Evolutionary conservation across 2,329 filamentous ascomycete species (phyloP), one percentile per base, ranked within the genome.

Genomic region (Aspergillus sp.): DNA sequence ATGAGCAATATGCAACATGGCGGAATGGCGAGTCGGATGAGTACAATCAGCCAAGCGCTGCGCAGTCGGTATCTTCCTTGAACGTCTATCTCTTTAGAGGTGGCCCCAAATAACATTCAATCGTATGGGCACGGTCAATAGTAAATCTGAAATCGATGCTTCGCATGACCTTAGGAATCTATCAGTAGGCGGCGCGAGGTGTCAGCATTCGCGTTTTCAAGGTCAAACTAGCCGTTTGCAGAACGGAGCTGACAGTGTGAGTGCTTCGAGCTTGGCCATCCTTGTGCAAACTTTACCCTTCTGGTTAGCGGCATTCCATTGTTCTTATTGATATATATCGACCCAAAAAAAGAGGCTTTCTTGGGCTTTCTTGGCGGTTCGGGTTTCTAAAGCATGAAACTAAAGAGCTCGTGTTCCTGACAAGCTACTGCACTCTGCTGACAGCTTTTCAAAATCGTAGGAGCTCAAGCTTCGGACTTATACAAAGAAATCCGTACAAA

Each of bases 1-100:
- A 71, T 87, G 62, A 87, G 84, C 64, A 84, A 86, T 55, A 86
- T 88, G 77, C 82, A 85, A 54, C 80, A 84, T 52, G 77, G 76
- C 15, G 76, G 76, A 6, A 76, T 81, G 69, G 77, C 77, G 9
- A 80, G 79, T 60, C 70, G 78, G 44, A 80, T 81, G 73, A 81
- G 78, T 59, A 79, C 76, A 0, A 77, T 81, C 50, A 84, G 82
- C 59, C 81, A 85, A 67, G 78, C 81, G 3, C 64, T 84, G 43
- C 78, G 82, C 56, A 84, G 81, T 64, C 76, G 79, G 17, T 82
- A 82, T 69, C 66, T 83, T 12, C 46, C 44, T 49, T 37, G 19
- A 52, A 21, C 21, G 14, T 12, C n/a, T 6, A 19, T 21, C 8
- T 39, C 23, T n/a, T 8, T 41, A 8, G 48, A 21, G 19, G 21